phyloP scores from a whole-genome alignment of 768 basidiomycete species.

The Butyriboletus loyo region DNA sequence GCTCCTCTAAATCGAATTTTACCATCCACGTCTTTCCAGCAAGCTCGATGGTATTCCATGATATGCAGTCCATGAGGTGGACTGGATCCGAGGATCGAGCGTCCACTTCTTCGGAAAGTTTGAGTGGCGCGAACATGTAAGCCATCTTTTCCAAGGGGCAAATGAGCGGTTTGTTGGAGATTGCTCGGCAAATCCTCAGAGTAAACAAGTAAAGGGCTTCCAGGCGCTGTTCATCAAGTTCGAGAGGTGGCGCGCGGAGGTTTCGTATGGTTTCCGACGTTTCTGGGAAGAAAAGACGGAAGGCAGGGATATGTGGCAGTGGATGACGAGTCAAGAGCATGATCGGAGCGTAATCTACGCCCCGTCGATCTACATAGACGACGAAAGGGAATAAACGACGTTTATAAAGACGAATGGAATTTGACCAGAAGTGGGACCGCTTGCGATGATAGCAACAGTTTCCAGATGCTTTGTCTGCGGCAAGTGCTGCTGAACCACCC shows the following conservation, averaged over 20 bases:
- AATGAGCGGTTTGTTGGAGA: conserved; percentile 67
- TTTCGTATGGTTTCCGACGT: conserved; percentile 42
- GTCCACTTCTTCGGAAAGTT: conserved; percentile 27
- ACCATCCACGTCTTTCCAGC: conserved; percentile 53
- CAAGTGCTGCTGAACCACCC: conserved; percentile 6
- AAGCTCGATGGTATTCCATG: conserved; percentile 59
- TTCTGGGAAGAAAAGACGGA: conserved; percentile 61
- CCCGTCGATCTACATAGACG: conserved; percentile 28
- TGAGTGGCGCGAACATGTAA: conserved; percentile 68
- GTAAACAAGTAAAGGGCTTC: conserved; percentile 59
- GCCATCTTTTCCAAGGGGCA: conserved; percentile 52
- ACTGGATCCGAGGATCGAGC: conserved; percentile 19
- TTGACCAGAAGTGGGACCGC: conserved; percentile 66
- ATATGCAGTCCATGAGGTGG: conserved; percentile 45
- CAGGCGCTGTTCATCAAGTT: conserved; percentile 44
- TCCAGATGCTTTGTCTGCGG: conserved; percentile 35
- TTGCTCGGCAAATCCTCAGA: conserved; percentile 54
- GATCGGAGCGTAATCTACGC: conserved; percentile 51
- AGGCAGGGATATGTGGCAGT: conserved; percentile 52
- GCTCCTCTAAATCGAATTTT: conserved; percentile 42
- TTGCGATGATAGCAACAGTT: conserved; percentile 56
- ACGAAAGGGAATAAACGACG: conserved; percentile 39
- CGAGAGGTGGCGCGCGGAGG: conserved; percentile 47
- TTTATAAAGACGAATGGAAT: conserved; percentile 31
- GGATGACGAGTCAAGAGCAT: conserved; percentile 65